Base-by-base conservation (phyloP, 495 filamentous ascomycete species). In the Aspergillus homomorphus region DNA sequence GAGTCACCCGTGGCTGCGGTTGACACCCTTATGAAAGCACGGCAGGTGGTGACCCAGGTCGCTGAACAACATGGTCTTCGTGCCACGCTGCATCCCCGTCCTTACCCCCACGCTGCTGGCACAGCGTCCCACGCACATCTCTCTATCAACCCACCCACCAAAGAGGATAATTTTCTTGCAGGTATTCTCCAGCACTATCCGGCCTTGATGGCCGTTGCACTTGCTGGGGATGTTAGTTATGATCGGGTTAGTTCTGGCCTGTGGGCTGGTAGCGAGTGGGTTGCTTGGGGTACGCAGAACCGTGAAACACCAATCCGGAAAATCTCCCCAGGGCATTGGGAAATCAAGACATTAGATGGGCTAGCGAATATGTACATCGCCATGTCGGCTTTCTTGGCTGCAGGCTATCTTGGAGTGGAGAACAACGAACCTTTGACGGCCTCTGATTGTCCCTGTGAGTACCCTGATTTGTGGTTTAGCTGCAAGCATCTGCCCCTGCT, bases 31-130 rank as follows among this genome's bases (percentile, higher is more conserved):
- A 70, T 92, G 12, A 84, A 88, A 62, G 82, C 90, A 1, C 84
- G 90, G 1, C 84, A 90, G 61, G 82, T 87, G 45, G 83, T 96
- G 63, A 71, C 71, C 8, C 72, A 77, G 4, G 62, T 76, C 23
- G 70, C 68, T 24, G 72, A 75, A 23, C 55, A 60, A 23, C 66
- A 77, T 53, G 69, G 72, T 18, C 76, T 89, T 51, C 84, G 87
- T 1, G 85, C 91, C n/a, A 94, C 90, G 0, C 78, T 94, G 0
- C 80, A 90, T 60, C 92, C 92, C 0, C 88, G 88, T 30, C 89
- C 90, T 0, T 84, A 84, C 56, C 22, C 81, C 3, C 43, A 49
- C 15, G 63, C 64, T 26, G 62, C 66, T 10, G 72, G 70, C 18
- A 59, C 65, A 16, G 80, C 79, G 0, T 77, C 82, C 16, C 77